Evolutionary conservation across 306 rosid species (phyloP).

Genomic region (Cicer arietinum): DNA sequence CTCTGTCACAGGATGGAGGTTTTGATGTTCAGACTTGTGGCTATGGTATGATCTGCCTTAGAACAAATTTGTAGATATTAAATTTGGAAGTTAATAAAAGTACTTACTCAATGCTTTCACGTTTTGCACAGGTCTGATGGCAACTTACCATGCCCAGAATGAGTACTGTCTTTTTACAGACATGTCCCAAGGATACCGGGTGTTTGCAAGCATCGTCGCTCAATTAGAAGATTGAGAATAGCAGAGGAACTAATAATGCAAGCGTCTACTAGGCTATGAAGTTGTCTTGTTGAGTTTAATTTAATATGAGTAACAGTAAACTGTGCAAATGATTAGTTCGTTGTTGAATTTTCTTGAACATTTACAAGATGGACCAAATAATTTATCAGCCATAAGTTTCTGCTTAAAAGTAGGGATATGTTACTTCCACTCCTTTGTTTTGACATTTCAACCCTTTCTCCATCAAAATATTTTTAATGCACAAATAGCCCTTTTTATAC

Average conservation of each 20-base stretch:
- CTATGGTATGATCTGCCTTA: slow-evolving; percentile 63
- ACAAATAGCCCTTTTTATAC: no score
- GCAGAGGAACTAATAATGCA: slow-evolving; percentile 16
- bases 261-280: not conserved
- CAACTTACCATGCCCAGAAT: slow-evolving; percentile 88
- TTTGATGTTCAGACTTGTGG: slow-evolving; percentile 92
- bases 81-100: slow-evolving; percentile 1
- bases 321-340: not conserved
- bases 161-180: slow-evolving; percentile 89
- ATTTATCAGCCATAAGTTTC: not conserved
- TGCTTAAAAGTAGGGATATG: not conserved
- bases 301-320: not conserved
- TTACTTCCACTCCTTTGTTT: not conserved
- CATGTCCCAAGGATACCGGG: slow-evolving; percentile 81
- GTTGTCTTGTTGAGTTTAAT: not conserved
- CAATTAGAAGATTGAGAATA: slow-evolving; percentile 66
- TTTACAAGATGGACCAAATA: not conserved
- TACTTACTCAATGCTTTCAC: slow-evolving; percentile 36
- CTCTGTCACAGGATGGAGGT: slow-evolving; percentile 73
- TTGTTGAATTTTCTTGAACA: not conserved
- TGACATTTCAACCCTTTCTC: not conserved
- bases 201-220: slow-evolving; percentile 71
- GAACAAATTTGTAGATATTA: slow-evolving; percentile 23
- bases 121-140: slow-evolving; percentile 74
- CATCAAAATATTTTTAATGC: not conserved